Evolutionary conservation across 768 basidiomycete species (phyloP).

Genomic region (Russula abietina): DNA sequence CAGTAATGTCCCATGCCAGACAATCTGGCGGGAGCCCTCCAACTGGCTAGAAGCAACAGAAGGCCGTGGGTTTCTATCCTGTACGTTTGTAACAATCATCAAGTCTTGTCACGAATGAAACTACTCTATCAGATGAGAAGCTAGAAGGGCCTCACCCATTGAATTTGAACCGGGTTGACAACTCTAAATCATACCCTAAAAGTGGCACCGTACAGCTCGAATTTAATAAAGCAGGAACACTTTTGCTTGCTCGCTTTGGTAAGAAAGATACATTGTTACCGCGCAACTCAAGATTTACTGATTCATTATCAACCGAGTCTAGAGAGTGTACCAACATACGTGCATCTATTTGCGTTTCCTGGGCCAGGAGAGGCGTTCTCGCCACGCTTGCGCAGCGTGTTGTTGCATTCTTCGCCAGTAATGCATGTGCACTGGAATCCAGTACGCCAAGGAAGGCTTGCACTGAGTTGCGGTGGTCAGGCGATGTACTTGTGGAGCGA

Average conservation of each 20-base stretch:
- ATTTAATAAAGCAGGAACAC: conserved; percentile 73
- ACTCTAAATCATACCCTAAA: conserved; percentile 57
- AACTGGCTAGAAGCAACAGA: conserved; percentile 81
- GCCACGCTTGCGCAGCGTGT: conserved; percentile 58
- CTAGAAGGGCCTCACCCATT: conserved; percentile 52
- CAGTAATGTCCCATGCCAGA: conserved; percentile 38
- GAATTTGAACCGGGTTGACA: conserved; percentile 45
- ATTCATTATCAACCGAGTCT: conserved; percentile 23
- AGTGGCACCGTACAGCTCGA: conserved; percentile 66
- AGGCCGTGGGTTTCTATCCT: conserved; percentile 83
- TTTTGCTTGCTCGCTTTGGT: conserved; percentile 74
- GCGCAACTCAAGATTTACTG: neutral
- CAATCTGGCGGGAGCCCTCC: conserved; percentile 77
- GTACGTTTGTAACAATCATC: conserved; percentile 37
- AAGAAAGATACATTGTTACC: conserved; percentile 25
- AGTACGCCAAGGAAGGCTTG: conserved; percentile 64
- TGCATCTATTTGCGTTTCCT: conserved; percentile 73
- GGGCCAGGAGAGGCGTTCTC: conserved; percentile 48
- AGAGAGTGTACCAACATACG: conserved; percentile 59
- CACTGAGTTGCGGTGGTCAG: conserved; percentile 58
- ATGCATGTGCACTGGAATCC: conserved; percentile 77
- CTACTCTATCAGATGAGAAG: conserved; percentile 50
- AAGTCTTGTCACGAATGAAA: neutral
- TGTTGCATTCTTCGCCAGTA: conserved; percentile 61
- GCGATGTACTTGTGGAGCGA: conserved; percentile 79